These are phyloP conservation scores for Suillus fuscotomentosus DNA, from an alignment of 768 basidiomycete species.

Conservation along the genomic window DNA sequence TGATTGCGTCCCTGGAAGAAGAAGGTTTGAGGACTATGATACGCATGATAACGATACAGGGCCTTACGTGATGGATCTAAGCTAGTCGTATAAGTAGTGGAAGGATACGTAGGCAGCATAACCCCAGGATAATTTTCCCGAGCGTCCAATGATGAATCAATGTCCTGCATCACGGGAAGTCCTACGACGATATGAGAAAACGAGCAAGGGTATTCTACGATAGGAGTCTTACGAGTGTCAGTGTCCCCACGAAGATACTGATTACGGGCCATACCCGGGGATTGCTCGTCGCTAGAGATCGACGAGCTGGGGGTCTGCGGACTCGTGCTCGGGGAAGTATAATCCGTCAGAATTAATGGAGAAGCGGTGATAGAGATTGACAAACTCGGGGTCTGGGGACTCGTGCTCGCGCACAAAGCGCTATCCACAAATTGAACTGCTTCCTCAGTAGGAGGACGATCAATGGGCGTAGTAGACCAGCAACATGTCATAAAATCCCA, in stretches of 20 bases:
- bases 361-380: slow-evolving; percentile 37
- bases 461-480: neutral
- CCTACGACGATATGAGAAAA: slow-evolving; percentile 17
- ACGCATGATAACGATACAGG: slow-evolving; percentile 68
- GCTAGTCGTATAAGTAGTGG: slow-evolving; percentile 45
- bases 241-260: slow-evolving; percentile 17
- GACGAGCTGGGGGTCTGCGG: slow-evolving; percentile 50
- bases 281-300: slow-evolving; percentile 37
- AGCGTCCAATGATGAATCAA: slow-evolving; percentile 28
- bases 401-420: slow-evolving; percentile 26
- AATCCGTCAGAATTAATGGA: too few species aligned
- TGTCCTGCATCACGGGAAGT: slow-evolving; percentile 27
- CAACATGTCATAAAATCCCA: neutral
- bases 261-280: slow-evolving; percentile 24
- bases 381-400: slow-evolving; percentile 44
- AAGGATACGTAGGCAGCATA: slow-evolving; percentile 25
- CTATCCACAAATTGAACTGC: neutral
- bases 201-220: neutral
- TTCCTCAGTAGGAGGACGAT: neutral
- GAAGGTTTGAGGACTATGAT: slow-evolving; percentile 62
- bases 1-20: slow-evolving; percentile 45
- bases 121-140: slow-evolving; percentile 27
- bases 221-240: slow-evolving; percentile 24
- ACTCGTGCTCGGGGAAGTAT: slow-evolving; percentile 19
- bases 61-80: slow-evolving; percentile 68